phyloP scores from a whole-genome alignment of 208 protist genomes.

The Vickermania spadyakhi region DNA sequence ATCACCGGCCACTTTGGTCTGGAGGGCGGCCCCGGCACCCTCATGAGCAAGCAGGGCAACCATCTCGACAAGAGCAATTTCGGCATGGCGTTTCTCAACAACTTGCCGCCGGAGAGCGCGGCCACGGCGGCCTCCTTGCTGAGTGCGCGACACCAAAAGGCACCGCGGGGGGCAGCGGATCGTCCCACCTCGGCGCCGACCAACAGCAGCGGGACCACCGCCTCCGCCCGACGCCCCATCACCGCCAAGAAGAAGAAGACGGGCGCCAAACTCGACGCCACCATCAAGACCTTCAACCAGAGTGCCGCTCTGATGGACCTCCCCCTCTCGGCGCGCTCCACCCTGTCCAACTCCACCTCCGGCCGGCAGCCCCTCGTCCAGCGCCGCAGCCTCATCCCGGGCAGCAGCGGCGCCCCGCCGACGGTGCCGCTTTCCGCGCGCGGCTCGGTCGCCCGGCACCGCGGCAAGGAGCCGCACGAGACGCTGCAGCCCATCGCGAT shows the following conservation, averaged over 20 bases:
- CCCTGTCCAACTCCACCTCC: not conserved
- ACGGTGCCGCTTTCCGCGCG: not conserved
- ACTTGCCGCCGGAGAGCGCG: not conserved
- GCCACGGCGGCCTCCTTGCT: not conserved
- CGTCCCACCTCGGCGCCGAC: not conserved
- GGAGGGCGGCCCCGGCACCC: constrained; percentile 3
- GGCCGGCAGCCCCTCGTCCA: not conserved
- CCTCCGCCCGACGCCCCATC: not conserved
- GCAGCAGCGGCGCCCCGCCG: not conserved
- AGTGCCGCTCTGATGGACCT: not conserved
- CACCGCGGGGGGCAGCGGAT: not conserved
- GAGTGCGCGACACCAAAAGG: not conserved
- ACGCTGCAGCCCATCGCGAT: constrained; percentile 18
- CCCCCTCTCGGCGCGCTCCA: not conserved
- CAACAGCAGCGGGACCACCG: not conserved
- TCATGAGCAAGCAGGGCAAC: not conserved
- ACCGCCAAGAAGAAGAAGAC: not conserved
- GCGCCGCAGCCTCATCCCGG: not conserved
- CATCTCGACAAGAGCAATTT: not conserved
- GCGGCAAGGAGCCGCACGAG: not conserved
- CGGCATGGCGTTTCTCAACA: not conserved
- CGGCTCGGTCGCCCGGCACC: not conserved
- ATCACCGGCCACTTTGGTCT: constrained; percentile 26
- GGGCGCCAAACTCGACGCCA: not conserved
- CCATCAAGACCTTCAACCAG: not conserved